These are phyloP conservation scores for Colletotrichum filicis DNA, from an alignment of 2,329 filamentous ascomycete genomes.

Conservation along the genomic window DNA sequence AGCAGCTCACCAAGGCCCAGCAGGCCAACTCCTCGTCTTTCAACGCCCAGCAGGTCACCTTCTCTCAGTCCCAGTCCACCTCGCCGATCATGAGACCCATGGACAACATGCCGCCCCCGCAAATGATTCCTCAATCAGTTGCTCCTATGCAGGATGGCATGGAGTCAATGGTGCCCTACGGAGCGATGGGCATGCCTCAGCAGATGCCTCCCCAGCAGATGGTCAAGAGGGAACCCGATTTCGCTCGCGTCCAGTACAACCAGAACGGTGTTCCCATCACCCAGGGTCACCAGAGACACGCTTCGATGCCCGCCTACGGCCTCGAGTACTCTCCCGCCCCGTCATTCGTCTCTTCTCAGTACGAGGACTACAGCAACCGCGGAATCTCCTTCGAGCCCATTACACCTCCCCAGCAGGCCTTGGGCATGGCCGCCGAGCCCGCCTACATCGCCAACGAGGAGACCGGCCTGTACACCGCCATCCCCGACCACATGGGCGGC, in stretches of 20 bases:
- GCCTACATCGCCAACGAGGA: constrained; percentile 99
- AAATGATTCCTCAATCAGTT: constrained; percentile 75
- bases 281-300: constrained; percentile 89
- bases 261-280: constrained; percentile 88
- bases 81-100: constrained; percentile 91
- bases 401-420: constrained; percentile 91
- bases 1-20: constrained; percentile 99
- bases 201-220: constrained; percentile 60
- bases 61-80: constrained; percentile 80
- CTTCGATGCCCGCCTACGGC: constrained; percentile 95
- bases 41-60: constrained; percentile 78
- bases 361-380: constrained; percentile 96
- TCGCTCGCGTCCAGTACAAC: constrained; percentile 85
- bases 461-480: constrained; percentile 93
- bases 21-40: constrained; percentile 99
- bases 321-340: constrained; percentile 98
- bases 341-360: constrained; percentile 98
- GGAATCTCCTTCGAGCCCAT: constrained; percentile 97
- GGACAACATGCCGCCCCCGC: constrained; percentile 93
- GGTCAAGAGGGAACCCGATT: constrained; percentile 92
- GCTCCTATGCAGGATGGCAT: constrained; percentile 70
- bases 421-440: constrained; percentile 85
- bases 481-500: constrained; percentile 84
- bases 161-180: constrained; percentile 79
- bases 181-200: constrained; percentile 62